A percentile compares a stretch with the other conserved stretches of the same genome.
Conservation (phyloP, 2,329 filamentous ascomycete species). For the Cordyceps tenuipes region DNA sequence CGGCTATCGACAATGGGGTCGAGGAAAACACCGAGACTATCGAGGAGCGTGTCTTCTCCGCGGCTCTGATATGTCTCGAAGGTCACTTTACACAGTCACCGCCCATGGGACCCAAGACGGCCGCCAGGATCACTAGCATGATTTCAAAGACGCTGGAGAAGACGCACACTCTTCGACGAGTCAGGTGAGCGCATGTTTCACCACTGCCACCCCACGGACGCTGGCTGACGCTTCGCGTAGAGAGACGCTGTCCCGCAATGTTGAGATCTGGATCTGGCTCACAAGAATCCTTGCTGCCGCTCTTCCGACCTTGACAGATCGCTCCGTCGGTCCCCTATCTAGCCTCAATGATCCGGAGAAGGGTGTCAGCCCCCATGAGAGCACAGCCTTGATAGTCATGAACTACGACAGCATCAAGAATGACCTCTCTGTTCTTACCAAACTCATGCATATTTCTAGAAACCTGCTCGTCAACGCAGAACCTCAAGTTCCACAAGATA, state of each 20-base stretch:
- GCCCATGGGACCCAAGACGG: conserved; percentile 48
- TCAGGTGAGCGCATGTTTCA: conserved; percentile 35
- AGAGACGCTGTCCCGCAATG: conserved; percentile 52
- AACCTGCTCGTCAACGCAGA: conserved; percentile 58
- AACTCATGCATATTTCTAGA: conserved; percentile 57
- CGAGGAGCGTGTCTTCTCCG: conserved; percentile 55
- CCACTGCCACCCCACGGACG: not conserved
- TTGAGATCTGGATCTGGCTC: conserved; percentile 58
- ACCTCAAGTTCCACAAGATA: conserved; percentile 56
- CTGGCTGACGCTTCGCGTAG: conserved; percentile 24
- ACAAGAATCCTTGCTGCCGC: conserved; percentile 53
- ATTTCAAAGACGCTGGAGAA: conserved; percentile 54
- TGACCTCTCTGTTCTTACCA: conserved; percentile 55
- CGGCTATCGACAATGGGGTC: conserved; percentile 14
- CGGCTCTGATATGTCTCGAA: conserved; percentile 53
- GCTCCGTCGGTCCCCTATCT: conserved; percentile 49
- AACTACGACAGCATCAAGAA: conserved; percentile 54
- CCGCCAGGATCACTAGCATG: conserved; percentile 47
- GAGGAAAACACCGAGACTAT: conserved; percentile 37
- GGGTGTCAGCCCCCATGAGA: conserved; percentile 52
- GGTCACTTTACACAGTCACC: conserved; percentile 51
- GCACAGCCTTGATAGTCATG: conserved; percentile 53
- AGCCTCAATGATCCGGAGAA: conserved; percentile 46
- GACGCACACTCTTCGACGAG: conserved; percentile 52
- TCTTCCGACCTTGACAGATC: conserved; percentile 50